These are phyloP conservation scores for Trametes sp. DNA, from an alignment of 1,284 basidiomycete genomes.

Conservation along the genomic window DNA sequence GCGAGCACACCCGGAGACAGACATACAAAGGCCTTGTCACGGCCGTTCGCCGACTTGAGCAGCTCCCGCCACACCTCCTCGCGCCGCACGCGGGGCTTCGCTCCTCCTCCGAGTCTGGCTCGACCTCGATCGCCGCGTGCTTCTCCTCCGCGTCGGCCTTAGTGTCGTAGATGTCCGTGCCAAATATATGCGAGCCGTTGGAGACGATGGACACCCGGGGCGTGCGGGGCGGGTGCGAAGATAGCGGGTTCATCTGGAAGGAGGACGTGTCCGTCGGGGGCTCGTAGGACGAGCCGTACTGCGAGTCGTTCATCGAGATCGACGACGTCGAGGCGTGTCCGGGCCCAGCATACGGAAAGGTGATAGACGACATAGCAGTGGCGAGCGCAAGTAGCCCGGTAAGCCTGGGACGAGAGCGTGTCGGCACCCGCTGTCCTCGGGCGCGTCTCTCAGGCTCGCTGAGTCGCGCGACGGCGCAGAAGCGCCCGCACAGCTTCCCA, in stretches of 20 bases:
- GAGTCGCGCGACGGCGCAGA: conserved; percentile 12
- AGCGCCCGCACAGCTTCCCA: conserved; percentile 8
- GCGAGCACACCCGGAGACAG: not conserved
- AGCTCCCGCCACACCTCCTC: conserved; percentile 83
- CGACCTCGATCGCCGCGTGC: conserved; percentile 41
- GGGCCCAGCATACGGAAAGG: conserved; percentile 45
- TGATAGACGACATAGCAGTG: conserved; percentile 49
- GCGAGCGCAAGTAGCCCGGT: not conserved
- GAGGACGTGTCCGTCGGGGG: conserved; percentile 50
- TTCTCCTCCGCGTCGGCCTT: conserved; percentile 47
- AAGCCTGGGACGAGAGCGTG: conserved; percentile 3
- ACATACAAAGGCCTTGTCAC: conserved; percentile 85
- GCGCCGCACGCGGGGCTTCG: conserved; percentile 52
- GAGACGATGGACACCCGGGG: conserved; percentile 61
- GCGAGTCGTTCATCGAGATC: conserved; percentile 45
- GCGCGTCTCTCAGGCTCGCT: conserved; percentile 7
- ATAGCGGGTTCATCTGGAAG: conserved; percentile 83
- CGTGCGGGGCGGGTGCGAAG: conserved; percentile 77
- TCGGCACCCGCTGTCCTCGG: not conserved
- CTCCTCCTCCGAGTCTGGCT: conserved; percentile 53
- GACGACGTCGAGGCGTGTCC: conserved; percentile 43
- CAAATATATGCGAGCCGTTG: conserved; percentile 46
- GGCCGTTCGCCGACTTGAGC: conserved; percentile 73
- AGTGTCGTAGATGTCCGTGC: conserved; percentile 47
- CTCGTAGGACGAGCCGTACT: conserved; percentile 48